phyloP scores from a whole-genome alignment of 2,329 filamentous ascomycete genomes.

The Dothideomycetes sp. region DNA sequence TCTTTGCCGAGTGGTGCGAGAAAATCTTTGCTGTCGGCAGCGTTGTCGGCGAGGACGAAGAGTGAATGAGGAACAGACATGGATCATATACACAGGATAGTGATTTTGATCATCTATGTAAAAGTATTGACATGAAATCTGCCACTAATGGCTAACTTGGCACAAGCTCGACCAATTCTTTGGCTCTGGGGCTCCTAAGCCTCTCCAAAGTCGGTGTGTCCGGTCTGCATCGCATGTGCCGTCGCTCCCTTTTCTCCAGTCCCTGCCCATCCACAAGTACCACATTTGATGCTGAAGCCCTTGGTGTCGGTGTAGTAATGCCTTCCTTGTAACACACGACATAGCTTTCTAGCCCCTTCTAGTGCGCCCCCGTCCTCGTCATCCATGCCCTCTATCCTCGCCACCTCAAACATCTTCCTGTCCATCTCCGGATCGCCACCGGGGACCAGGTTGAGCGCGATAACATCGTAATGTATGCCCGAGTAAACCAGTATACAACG shows the following conservation, averaged over 20 bases:
- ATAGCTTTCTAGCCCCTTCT: slow-evolving; percentile 46
- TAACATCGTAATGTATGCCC: slow-evolving; percentile 86
- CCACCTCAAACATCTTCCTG: slow-evolving; percentile 58
- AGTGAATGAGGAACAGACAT: too few relatives aligned
- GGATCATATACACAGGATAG: too few relatives aligned
- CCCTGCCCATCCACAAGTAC: slow-evolving; percentile 57
- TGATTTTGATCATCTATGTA: too few relatives aligned
- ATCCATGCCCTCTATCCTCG: slow-evolving; percentile 19
- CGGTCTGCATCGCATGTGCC: slow-evolving; percentile 50
- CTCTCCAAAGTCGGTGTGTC: slow-evolving; percentile 46
- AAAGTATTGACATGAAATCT: background rate
- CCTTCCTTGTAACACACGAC: slow-evolving; percentile 49
- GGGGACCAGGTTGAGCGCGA: slow-evolving; percentile 60
- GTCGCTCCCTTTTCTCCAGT: slow-evolving; percentile 54
- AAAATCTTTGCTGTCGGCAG: slow-evolving; percentile 45
- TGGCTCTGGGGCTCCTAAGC: slow-evolving; percentile 14
- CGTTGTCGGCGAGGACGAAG: background rate
- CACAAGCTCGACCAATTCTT: background rate
- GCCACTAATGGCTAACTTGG: background rate
- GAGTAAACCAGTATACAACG: slow-evolving; percentile 80
- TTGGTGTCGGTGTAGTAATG: slow-evolving; percentile 87
- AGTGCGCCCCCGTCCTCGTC: slow-evolving; percentile 41
- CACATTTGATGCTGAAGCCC: slow-evolving; percentile 68
- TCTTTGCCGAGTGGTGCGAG: slow-evolving; percentile 52
- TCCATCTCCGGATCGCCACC: slow-evolving; percentile 63